These are phyloP conservation scores for Claviceps sp. DNA, from an alignment of 2,329 filamentous ascomycete genomes.

Conservation along the genomic window DNA sequence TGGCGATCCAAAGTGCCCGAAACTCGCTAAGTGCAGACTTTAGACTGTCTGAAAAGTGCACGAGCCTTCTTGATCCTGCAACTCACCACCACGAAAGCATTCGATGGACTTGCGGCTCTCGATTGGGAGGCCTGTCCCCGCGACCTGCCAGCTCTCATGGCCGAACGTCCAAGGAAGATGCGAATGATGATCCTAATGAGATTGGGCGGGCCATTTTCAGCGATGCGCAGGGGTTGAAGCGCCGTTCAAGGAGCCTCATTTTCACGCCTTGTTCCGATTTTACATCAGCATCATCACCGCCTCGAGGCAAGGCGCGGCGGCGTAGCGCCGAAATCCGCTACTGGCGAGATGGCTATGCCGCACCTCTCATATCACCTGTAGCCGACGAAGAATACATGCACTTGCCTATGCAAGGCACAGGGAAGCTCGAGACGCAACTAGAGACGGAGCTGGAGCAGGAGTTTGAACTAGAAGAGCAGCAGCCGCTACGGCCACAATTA, in stretches of 20 bases:
- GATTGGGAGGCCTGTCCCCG: constrained; percentile 42
- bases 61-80: neutral
- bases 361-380: constrained; percentile 34
- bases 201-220: constrained; percentile 51
- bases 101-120: constrained; percentile 20
- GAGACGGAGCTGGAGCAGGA: constrained; percentile 15
- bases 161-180: constrained; percentile 25
- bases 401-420: constrained; percentile 17
- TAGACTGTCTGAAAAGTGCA: constrained; percentile 16
- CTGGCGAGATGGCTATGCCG: constrained; percentile 48
- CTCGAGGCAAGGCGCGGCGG: constrained; percentile 26
- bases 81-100: constrained; percentile 13
- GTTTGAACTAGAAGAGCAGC: constrained; percentile 19
- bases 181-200: constrained; percentile 32
- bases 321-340: constrained; percentile 51
- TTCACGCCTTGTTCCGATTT: constrained; percentile 32
- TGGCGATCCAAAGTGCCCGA: constrained; percentile 38
- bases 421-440: neutral
- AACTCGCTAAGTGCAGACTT: constrained; percentile 38
- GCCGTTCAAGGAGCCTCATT: constrained; percentile 47
- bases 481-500: constrained; percentile 12
- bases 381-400: constrained; percentile 18
- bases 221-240: constrained; percentile 33
- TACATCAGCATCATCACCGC: neutral
- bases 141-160: constrained; percentile 48